Percentiles rank a stretch among this genome's conserved stretches.
These are phyloP conservation scores for Candolleomyces aberdarensis DNA, from an alignment of 768 basidiomycete genomes.

Conservation along the genomic window DNA sequence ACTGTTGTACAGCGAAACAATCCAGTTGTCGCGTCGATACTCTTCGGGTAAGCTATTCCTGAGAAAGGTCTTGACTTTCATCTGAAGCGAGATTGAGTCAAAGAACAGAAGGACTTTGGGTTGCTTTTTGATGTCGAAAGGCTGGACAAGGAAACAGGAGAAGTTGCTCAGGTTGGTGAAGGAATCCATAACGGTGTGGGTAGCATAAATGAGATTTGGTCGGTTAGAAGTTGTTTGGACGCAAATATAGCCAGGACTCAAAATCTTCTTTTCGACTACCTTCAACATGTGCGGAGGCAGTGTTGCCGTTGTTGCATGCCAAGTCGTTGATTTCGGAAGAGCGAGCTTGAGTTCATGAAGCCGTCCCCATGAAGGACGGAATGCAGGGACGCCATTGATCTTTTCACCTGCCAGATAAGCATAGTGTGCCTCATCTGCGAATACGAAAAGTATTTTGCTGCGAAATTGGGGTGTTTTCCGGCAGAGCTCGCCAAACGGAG, in stretches of 20 bases:
- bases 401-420: constrained; percentile 17
- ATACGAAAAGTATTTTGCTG: not conserved
- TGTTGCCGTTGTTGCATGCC: constrained; percentile 19
- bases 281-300: constrained; percentile 20
- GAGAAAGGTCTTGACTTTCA: constrained; percentile 1
- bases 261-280: constrained; percentile 11
- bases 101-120: constrained; percentile 17
- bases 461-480: not conserved
- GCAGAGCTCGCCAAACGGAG: not conserved
- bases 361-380: constrained; percentile 20
- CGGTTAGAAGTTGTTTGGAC: constrained; percentile 20
- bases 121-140: constrained; percentile 11
- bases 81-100: constrained; percentile 5
- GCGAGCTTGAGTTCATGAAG: constrained; percentile 16
- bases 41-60: constrained; percentile 9
- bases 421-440: constrained; percentile 23
- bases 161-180: constrained; percentile 21
- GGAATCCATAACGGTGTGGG: constrained; percentile 17
- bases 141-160: constrained; percentile 17
- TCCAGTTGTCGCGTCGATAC: too few species aligned
- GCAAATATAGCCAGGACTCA: constrained; percentile 9
- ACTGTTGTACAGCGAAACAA: too few species aligned
- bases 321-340: constrained; percentile 9
- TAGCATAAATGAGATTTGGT: constrained; percentile 27
- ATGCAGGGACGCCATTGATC: constrained; percentile 16